These are phyloP conservation scores for Phytopythium boreale DNA, from an alignment of 352 stramenopile genomes.

Conservation along the genomic window DNA sequence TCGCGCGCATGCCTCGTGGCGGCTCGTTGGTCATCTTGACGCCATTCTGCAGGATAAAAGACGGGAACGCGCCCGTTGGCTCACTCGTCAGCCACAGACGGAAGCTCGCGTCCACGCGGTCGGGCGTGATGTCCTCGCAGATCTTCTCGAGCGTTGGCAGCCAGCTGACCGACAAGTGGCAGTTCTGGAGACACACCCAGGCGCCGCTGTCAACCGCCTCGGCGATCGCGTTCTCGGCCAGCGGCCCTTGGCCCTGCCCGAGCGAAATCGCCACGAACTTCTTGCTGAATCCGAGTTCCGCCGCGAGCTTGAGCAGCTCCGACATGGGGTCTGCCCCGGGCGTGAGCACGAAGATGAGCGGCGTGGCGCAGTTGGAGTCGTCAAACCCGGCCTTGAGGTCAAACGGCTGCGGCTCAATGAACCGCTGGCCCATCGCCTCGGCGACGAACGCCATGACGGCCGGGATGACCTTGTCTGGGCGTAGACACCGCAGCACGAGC, in stretches of 20 bases:
- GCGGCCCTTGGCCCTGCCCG: slow-evolving; percentile 91
- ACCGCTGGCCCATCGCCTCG: slow-evolving; percentile 85
- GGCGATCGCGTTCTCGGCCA: slow-evolving; percentile 91
- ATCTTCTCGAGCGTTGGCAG: slow-evolving; percentile 93
- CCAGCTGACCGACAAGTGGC: slow-evolving; percentile 93
- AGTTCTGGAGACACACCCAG: slow-evolving; percentile 97
- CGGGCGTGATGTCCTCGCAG: slow-evolving; percentile 91
- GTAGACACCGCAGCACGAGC: slow-evolving; percentile 88
- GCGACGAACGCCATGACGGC: slow-evolving; percentile 91
- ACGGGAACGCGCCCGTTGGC: slow-evolving; percentile 91
- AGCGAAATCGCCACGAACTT: slow-evolving; percentile 93
- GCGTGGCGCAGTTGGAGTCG: slow-evolving; percentile 93
- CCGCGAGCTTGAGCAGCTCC: slow-evolving; percentile 91
- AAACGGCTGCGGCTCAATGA: slow-evolving; percentile 93
- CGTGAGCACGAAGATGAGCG: slow-evolving; percentile 95
- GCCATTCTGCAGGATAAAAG: slow-evolving; percentile 91
- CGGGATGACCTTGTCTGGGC: slow-evolving; percentile 92
- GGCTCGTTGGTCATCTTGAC: slow-evolving; percentile 97
- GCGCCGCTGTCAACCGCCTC: slow-evolving; percentile 91
- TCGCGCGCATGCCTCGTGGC: slow-evolving; percentile 92
- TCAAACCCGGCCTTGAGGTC: slow-evolving; percentile 91
- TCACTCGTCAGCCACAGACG: slow-evolving; percentile 94
- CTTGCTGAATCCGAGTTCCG: slow-evolving; percentile 89
- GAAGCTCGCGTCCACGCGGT: slow-evolving; percentile 91
- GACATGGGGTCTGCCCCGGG: slow-evolving; percentile 94